Evolutionary conservation across 305 asterid species (phyloP), one percentile per base, ranked within the genome.

Genomic region (Fraxinus latifolia): DNA sequence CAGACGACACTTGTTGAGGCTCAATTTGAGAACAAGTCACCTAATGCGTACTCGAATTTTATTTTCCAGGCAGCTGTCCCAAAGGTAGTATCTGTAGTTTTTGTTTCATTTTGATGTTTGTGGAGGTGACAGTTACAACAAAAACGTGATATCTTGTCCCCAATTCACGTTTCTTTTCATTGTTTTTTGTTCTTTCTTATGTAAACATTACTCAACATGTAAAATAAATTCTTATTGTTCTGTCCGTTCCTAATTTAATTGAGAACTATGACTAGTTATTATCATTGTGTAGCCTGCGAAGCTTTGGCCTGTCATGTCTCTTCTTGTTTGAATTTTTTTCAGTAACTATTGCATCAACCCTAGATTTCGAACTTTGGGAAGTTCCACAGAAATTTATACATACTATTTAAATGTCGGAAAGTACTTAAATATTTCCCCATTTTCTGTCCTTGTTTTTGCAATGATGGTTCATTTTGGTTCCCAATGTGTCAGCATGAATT

Each of bases 61-160:
- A 79, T 95, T 76, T 96, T 96, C 88, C 98, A 91, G 87, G 98
- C 98, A 74, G 98, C 99, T 0, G 99, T 96, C 44, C 99, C 99
- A 76, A 96, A 95, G 99, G 99, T 95, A 93, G 42, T 15, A 6
- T 31, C 76, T 31, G 75, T 27, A 42, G 25, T 36, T n/a, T 58
- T 70, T 37, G 36, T 65, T 62, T 74, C 33, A 25, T n/a, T 42
- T 73, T 65, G 29, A 39, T 77, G 7, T 19, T 25, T 74, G 44
- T 29, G 68, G 36, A 74, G 67, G 53, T 47, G 27, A 37, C 39
- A 47, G 11, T 21, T 77, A 23, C 72, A 17, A 55, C 21, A n/a
- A 53, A 53, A 53, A n/a, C 11, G 65, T 53, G 29, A 58, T 19
- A 55, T 17, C 67, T 55, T 55, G 27, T 58, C 68, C 68, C 68